phyloP scores from a whole-genome alignment of 225 moss, liverwort and hornwort species.

The Marchantia paleacea region DNA sequence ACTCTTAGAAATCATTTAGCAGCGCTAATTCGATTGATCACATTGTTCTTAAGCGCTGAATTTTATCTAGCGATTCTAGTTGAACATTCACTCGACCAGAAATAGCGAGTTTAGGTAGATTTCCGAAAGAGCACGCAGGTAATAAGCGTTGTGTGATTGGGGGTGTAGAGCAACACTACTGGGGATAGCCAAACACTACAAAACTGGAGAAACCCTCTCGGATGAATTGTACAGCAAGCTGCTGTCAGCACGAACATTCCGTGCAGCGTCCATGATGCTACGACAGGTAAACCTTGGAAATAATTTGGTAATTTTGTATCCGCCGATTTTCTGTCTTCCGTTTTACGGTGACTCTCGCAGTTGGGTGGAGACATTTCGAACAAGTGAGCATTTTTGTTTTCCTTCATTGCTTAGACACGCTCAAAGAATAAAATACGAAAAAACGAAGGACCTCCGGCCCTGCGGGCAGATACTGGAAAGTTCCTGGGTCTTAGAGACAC shows the following conservation, averaged over 20 bases:
- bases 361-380: background rate
- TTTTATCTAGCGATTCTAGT: too few species aligned
- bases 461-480: too few species aligned
- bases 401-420: too few species aligned
- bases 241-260: constrained; percentile 53
- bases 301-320: background rate
- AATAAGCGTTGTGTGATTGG: too few species aligned
- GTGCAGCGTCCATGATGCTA: constrained; percentile 59
- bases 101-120: background rate
- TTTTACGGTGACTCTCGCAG: background rate
- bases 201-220: constrained; percentile 53
- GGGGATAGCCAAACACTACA: constrained; percentile 58
- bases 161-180: constrained; percentile 45
- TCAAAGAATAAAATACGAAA: too few species aligned
- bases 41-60: too few species aligned
- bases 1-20: too few species aligned
- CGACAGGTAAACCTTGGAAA: constrained; percentile 32
- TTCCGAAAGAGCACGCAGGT: background rate
- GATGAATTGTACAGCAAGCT: constrained; percentile 49
- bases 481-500: too few species aligned
- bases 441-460: too few species aligned
- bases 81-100: too few species aligned
- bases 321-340: background rate
- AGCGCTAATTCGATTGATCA: too few species aligned
- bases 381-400: background rate